These are phyloP conservation scores for Coprinellus micaceus DNA, from an alignment of 768 basidiomycete genomes.

Conservation along the genomic window DNA sequence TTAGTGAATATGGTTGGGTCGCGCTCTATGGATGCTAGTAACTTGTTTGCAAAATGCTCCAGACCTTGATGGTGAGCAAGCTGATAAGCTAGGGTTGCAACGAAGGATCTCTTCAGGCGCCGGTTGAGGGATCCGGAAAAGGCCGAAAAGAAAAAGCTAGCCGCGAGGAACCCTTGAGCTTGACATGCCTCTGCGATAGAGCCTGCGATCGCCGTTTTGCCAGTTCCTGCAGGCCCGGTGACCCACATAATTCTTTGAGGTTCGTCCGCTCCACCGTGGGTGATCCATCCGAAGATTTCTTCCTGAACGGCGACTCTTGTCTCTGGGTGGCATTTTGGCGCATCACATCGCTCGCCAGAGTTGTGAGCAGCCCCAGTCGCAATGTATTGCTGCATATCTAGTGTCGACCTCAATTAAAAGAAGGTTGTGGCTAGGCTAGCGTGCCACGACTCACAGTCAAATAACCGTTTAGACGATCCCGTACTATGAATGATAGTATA, in stretches of 20 bases:
- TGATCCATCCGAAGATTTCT: slow-evolving; percentile 4
- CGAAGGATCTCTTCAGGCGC: background rate
- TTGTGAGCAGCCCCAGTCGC: slow-evolving; percentile 5
- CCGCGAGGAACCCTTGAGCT: background rate
- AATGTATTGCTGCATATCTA: too few species aligned
- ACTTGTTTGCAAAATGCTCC: background rate
- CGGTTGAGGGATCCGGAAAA: background rate
- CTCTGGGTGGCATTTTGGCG: background rate
- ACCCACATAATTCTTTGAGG: background rate
- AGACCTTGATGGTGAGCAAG: background rate
- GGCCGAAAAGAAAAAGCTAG: slow-evolving; percentile 7
- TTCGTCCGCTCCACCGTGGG: background rate
- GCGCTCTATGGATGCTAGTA: background rate
- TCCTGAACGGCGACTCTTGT: background rate
- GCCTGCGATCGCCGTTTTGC: slow-evolving; percentile 5
- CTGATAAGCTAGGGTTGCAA: background rate
- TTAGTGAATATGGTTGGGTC: background rate
- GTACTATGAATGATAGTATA: too few species aligned
- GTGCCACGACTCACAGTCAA: too few species aligned
- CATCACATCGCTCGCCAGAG: slow-evolving; percentile 2
- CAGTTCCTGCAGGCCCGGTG: slow-evolving; percentile 6
- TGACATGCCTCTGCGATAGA: slow-evolving; percentile 2
- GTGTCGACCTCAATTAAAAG: too few species aligned
- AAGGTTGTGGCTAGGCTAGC: too few species aligned
- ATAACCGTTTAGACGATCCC: too few species aligned